A percentile compares a stretch with the other conserved stretches of the same genome.
These are phyloP conservation scores for Solanum tarapatanum DNA, from an alignment of 257 asterid species.

Conservation along the genomic window DNA sequence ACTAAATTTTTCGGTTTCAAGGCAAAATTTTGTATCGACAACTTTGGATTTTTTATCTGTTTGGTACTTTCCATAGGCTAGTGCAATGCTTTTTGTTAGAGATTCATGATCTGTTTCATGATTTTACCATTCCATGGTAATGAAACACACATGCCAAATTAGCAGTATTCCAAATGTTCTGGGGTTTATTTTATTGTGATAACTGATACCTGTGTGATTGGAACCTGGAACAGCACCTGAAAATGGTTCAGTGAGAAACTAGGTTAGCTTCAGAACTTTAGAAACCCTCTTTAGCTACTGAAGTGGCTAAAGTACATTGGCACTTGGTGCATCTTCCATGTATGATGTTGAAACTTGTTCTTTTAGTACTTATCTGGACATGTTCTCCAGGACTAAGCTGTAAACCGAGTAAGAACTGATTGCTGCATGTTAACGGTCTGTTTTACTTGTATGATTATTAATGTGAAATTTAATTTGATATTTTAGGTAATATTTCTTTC, in stretches of 20 bases:
- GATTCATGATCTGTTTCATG: not conserved
- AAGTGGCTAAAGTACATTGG: not conserved
- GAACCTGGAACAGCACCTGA: not conserved
- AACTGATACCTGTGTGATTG: not conserved
- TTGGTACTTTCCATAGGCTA: not conserved
- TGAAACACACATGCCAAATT: not conserved
- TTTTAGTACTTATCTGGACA: not conserved
- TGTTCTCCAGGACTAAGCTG: not conserved
- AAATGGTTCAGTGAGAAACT: not conserved
- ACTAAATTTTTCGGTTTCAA: not conserved
- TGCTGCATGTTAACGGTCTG: not conserved
- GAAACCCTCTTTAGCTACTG: not conserved
- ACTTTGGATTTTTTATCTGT: not conserved
- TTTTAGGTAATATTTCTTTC: not conserved
- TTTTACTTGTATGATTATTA: not conserved
- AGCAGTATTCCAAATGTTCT: not conserved
- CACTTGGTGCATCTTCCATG: conserved; percentile 5
- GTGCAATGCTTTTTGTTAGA: not conserved
- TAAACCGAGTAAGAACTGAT: not conserved
- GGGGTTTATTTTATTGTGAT: not conserved
- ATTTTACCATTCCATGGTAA: not conserved
- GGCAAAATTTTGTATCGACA: not conserved
- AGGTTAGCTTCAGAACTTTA: not conserved
- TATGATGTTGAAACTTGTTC: not conserved
- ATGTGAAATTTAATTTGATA: not conserved